phyloP scores from a whole-genome alignment of 2,329 filamentous ascomycete genomes.

The Colletotrichum coccodes region DNA sequence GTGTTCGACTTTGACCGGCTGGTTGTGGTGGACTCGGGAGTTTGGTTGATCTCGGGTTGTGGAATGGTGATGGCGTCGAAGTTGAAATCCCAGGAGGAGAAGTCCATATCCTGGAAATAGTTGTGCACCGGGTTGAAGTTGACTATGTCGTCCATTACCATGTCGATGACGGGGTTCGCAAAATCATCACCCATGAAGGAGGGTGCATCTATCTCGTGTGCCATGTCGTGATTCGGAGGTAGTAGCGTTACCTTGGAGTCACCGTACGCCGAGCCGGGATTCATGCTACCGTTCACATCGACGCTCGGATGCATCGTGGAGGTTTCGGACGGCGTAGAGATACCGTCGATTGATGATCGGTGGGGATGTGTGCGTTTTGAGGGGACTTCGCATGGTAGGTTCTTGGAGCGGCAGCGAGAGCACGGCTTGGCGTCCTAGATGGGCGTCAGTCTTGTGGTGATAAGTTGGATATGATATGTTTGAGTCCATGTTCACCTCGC shows the following conservation, averaged over 20 bases:
- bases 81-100: conserved; percentile 44
- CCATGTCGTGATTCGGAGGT: conserved; percentile 8
- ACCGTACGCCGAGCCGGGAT: conserved; percentile 5
- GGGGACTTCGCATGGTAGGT: conserved; percentile 26
- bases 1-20: conserved; percentile 35
- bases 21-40: conserved; percentile 39
- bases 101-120: conserved; percentile 44
- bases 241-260: conserved; percentile 10
- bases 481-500: conserved; percentile 16
- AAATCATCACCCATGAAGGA: conserved; percentile 21
- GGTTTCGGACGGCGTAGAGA: conserved; percentile 25
- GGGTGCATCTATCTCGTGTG: conserved; percentile 9
- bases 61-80: conserved; percentile 43
- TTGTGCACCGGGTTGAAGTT: conserved; percentile 41
- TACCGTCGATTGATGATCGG: conserved; percentile 11
- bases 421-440: conserved; percentile 24
- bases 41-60: conserved; percentile 39
- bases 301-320: conserved; percentile 22
- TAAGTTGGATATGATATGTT: neutral
- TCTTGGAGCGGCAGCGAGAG: conserved; percentile 25
- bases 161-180: conserved; percentile 20
- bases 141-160: conserved; percentile 33
- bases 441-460: neutral
- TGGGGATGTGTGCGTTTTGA: conserved; percentile 23
- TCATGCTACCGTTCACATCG: conserved; percentile 12